Base-by-base conservation (phyloP, 257 asterid genomes). In the Ballota nigra region DNA sequence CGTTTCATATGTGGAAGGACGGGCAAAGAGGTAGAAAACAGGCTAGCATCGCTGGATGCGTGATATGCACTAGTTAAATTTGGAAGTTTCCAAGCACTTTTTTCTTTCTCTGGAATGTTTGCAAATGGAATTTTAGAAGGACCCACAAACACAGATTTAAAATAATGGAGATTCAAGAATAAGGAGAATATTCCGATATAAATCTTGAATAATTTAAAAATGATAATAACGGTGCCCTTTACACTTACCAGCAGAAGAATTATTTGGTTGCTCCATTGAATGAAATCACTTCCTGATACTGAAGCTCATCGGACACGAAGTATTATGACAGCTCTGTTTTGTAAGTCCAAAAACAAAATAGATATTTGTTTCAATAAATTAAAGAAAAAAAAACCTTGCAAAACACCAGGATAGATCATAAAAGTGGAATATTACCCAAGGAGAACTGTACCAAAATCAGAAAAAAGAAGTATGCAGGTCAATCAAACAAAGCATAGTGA, bases 21-120 rank as follows among this genome's bases (percentile, higher is more conserved):
- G 19, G 98, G 97, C 74, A 91, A 70, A 2, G 98, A 94, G 82
- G 96, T 77, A 28, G 98, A 87, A 82, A 94, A 94, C 79, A 94
- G 79, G 85, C 90, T 91, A 72, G 87, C 96, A 83, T 94, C 97
- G 55, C 73, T 85, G 73, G 96, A 87, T 0, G 89, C 76, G 29
- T 82, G 86, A 79, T 73, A 69, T 38, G 77, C 77, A 77, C 77
- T 79, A 51, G 75, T 69, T 34, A 80, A 79, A 3, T 52, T 78
- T 2, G 92, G 96, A 58, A 85, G 81, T 66, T 70, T 78, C 96
- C 97, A 86, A 31, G 88, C 84, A 79, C 36, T 77, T 78, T 71
- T 84, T 78, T 76, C 92, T 75, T 77, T 82, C 55, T 79, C 85
- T 5, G 80, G 66, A 66, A 74, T 43, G 71, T 63, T 80, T 2